Evolutionary conservation across 2,329 filamentous ascomycete species (phyloP), one percentile per base, ranked within the genome.

Genomic region (Fusarium verrucosum): DNA sequence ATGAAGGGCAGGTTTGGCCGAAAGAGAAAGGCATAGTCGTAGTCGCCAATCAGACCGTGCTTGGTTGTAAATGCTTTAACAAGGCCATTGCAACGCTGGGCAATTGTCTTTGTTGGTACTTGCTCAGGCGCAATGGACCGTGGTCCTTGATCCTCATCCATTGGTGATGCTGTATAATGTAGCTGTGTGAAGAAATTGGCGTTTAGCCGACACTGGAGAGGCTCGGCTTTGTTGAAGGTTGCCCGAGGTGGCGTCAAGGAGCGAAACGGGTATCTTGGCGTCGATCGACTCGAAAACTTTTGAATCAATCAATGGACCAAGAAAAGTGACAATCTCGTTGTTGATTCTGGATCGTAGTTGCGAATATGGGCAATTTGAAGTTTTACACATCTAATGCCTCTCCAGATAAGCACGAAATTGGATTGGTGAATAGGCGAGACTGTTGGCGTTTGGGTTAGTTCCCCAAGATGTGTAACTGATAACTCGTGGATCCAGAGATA

Each of bases 1-100:
- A 95, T 88, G 76, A 97, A 97, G 0, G 94, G 94, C 20, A 97
- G 78, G 68, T 91, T 93, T 2, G 87, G 91, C 20, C 81, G 87
- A 82, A 97, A 96, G 36, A 97, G 87, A 72, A 93, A 95, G 32
- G 76, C 91, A 83, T 97, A 97, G 82, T 97, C 91, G 77, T 97
- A 97, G 70, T 88, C 83, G 63, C 94, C 94, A 53, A 97, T 77
- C 23, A 97, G 83, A 13, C 94, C 94, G 2, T 93, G 84, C 61
- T 81, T 88, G 41, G 85, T 87, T 50, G 82, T 77, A 64, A 87
- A 82, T 7, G 79, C 77, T 58, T 77, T 78, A 28, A 57, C 62
- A 19, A 76, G 33, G 20, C 69, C 69, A 41, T 67, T 65, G 40
- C 72, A 61, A 23, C 73, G 73, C 46, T 73, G 58, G 30, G 65